These are phyloP conservation scores for Elsinoe perseae DNA, from an alignment of 2,329 filamentous ascomycete genomes.

Conservation along the genomic window DNA sequence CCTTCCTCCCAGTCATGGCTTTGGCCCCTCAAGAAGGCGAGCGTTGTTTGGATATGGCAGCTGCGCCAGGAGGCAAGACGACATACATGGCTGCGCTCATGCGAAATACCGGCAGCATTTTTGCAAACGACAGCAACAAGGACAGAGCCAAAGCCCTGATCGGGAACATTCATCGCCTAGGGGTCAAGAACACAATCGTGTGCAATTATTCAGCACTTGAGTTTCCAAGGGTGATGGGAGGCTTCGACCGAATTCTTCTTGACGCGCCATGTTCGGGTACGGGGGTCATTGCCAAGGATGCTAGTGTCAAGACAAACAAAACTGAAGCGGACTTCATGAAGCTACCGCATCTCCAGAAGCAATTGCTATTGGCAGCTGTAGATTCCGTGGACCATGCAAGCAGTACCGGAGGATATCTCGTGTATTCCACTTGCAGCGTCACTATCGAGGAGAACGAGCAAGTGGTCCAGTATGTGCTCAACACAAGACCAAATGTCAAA, in stretches of 20 bases:
- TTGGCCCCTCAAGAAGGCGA: constrained; percentile 89
- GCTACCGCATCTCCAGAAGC: constrained; percentile 89
- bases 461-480: constrained; percentile 88
- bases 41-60: constrained; percentile 87
- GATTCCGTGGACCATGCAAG: constrained; percentile 87
- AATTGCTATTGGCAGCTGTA: constrained; percentile 84
- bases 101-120: constrained; percentile 92
- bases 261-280: constrained; percentile 95
- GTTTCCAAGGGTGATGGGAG: constrained; percentile 89
- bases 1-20: constrained; percentile 96
- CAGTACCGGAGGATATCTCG: constrained; percentile 89
- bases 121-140: constrained; percentile 96
- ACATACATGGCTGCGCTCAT: constrained; percentile 94
- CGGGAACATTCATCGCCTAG: constrained; percentile 92
- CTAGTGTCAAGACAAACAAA: constrained; percentile 97
- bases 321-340: constrained; percentile 89
- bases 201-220: constrained; percentile 92
- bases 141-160: constrained; percentile 91
- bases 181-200: constrained; percentile 87
- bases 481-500: constrained; percentile 84
- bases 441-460: constrained; percentile 90
- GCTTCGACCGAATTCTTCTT: constrained; percentile 88
- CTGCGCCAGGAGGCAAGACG: constrained; percentile 91
- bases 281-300: constrained; percentile 94
- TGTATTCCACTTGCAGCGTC: constrained; percentile 94